Conservation (phyloP, 345 rosid genomes). For the Eucalyptus coolabah region DNA sequence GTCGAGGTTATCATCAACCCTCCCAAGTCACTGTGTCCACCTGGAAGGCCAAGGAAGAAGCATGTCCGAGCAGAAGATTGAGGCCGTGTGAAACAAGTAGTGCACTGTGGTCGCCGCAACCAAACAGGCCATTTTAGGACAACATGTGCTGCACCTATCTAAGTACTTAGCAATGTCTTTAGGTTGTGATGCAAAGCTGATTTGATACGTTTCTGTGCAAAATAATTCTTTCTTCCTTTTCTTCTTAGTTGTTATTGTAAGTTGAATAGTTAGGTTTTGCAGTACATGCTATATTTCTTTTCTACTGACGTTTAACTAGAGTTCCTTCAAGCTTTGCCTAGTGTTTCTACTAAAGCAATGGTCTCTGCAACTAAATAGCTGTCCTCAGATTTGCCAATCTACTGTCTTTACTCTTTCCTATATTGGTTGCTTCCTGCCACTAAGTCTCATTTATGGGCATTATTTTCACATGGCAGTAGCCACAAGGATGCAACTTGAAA, state of each 20-base stretch:
- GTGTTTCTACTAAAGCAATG: not conserved
- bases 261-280: not conserved
- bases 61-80: slow-evolving; percentile 88
- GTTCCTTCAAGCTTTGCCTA: not conserved
- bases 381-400: not conserved
- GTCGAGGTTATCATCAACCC: slow-evolving; percentile 50
- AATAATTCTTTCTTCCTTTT: not conserved
- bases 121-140: slow-evolving; percentile 88
- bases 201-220: too few relatives aligned
- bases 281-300: not conserved
- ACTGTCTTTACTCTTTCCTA: not conserved
- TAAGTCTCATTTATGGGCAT: not conserved
- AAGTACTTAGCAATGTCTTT: too few relatives aligned
- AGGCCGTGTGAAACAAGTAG: slow-evolving; percentile 80
- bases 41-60: slow-evolving; percentile 91
- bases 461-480: not conserved
- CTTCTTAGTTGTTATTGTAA: not conserved
- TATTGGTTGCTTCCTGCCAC: not conserved
- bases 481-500: not conserved
- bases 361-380: not conserved
- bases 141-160: too few relatives aligned
- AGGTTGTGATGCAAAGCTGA: too few relatives aligned
- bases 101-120: slow-evolving; percentile 95
- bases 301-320: not conserved
- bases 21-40: slow-evolving; percentile 82